Evolutionary conservation across 139 green algal species (phyloP).

Genomic region (Raphidocelis subcapitata): DNA sequence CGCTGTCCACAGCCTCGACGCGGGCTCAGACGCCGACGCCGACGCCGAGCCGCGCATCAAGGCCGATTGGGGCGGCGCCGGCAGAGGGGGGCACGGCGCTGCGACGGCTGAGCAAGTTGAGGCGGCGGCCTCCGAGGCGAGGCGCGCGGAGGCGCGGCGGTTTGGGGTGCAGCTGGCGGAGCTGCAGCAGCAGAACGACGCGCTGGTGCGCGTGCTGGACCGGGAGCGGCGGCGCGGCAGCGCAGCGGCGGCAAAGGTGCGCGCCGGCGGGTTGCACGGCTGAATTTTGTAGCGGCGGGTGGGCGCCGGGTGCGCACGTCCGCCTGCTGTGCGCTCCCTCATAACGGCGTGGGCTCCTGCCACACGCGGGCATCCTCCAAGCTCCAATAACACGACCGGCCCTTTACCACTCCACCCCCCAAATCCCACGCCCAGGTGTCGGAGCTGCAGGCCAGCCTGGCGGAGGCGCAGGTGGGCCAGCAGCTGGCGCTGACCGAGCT

Average conservation of each 20-base stretch:
- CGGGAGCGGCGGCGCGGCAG: neutral
- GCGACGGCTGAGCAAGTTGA: too few species aligned
- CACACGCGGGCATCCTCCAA: neutral
- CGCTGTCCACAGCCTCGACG: too few species aligned
- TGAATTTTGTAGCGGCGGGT: neutral
- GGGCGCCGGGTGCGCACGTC: neutral
- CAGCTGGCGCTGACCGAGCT: neutral
- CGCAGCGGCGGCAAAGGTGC: conserved; percentile 3
- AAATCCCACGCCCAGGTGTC: too few species aligned
- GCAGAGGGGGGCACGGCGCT: too few species aligned
- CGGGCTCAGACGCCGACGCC: too few species aligned
- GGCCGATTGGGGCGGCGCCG: too few species aligned
- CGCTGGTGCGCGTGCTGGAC: conserved; percentile 21
- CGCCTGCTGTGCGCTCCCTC: neutral
- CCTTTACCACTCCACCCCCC: neutral
- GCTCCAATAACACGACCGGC: neutral
- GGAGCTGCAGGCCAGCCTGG: neutral
- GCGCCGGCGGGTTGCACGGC: neutral
- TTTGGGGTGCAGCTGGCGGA: conserved; percentile 3
- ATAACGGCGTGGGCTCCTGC: neutral
- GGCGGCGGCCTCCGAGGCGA: too few species aligned
- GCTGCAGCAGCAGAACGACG: conserved; percentile 31
- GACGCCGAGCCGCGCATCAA: too few species aligned
- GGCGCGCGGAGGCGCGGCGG: too few species aligned
- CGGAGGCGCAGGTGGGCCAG: neutral